Evolutionary conservation across 148 eudicot species (phyloP), one percentile per base, ranked within the genome.

Genomic region (Silene conica): DNA sequence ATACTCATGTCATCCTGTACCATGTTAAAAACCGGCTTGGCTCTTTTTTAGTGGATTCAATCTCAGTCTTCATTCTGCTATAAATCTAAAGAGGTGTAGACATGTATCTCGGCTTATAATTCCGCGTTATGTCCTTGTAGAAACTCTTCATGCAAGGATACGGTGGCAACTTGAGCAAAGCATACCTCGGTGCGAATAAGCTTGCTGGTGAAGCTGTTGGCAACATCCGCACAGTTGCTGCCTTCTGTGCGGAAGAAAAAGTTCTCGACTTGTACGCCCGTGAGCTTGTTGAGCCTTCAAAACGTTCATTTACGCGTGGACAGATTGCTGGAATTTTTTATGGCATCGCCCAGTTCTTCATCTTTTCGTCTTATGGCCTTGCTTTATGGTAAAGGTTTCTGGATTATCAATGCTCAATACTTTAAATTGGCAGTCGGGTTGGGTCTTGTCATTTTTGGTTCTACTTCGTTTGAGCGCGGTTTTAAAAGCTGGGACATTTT

Each of bases 141-240:
- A 95, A 92, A 89, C 88, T 95, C 73, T 95, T 95, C 80, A 95
- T 95, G 98, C 83, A 85, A 90, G 98, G 98, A 60, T 95, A 90
- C 76, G 98, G 98, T 63, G 92, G 89, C 22, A 87, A 95, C 89
- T 85, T 95, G 83, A 95, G 85, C 87, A 95, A 92, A 83, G 97
- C 98, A 12, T 95, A 95, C 74, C 88, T 90, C 16, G 85, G 84
- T 82, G 98, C 97, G 26, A 95, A 95, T 81, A 95, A 92, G 98
- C 83, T 95, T 72, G 98, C 98, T 70, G 97, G 97, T 59, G 98
- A 95, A 87, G 97, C 97, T 46, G 90, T 92, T 61, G 77, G 96
- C 84, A 95, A 95, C 78, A 95, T 95, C 52, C 86, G 98, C 48
- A 95, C 98, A 1, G 96, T 95, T 69, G 93, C 97, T 58, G 97